Evolutionary conservation across 2,329 filamentous ascomycete species (phyloP), one percentile per base, ranked within the genome.

Genomic region (Triangularia verruculosa): DNA sequence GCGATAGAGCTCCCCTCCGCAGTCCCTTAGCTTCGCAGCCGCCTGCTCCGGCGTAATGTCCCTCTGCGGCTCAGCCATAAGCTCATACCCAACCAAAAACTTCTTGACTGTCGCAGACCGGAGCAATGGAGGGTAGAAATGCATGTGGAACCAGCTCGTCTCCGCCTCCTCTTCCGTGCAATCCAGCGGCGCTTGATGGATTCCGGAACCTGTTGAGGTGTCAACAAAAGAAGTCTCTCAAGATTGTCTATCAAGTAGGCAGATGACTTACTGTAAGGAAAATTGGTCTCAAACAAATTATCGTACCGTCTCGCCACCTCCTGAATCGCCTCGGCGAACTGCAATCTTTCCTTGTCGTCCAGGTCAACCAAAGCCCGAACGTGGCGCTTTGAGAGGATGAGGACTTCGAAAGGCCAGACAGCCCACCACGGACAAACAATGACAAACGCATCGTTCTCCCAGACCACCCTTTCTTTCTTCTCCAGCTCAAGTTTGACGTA

Each of bases 31-130:
- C 57, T 87, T 87, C 25, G 86, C 87, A 13, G 95, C 90, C 1
- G 95, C 95, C 78, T 98, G 95, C 78, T 99, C 95, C 0, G 95
- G 94, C 0, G 95, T 99, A 72, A 99, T 98, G 75, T 99, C 95
- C 64, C 95, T 86, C 78, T 99, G 95, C n/a, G 95, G 94, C 79
- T 99, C 95, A 1, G 91, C 95, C 86, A 99, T 87, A 78, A 99
- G 84, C 78, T 99, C 95, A 75, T 96, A 98, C 0, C 95, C 95
- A 32, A 99, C 95, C 59, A 98, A 78, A 78, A 98, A 99, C 79
- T 99, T 99, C 70, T 91, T 88, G 55, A 99, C 93, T 0, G 93
- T 97, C 2, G 95, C 93, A 55, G 93, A 97, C 62, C 95, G 88
- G 68, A 99, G 82, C 55, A 99, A 82, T 12, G 95, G 95, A 51